Percentiles rank a stretch among this genome's conserved stretches.
phyloP scores from a whole-genome alignment of 2,329 filamentous ascomycete genomes.

The Mycosphaerella arachidis region DNA sequence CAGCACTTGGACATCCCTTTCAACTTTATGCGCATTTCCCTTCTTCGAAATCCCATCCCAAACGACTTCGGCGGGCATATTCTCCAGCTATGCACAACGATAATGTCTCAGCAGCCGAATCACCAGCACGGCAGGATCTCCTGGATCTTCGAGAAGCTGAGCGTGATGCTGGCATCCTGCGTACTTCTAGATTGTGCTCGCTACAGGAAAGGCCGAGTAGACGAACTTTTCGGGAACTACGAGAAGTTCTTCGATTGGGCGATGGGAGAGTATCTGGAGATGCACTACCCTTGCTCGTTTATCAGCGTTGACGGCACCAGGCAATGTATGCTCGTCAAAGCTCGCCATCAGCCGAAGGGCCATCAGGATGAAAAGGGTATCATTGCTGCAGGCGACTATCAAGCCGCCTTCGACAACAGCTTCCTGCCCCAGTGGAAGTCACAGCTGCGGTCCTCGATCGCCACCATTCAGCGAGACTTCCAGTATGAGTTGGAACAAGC shows the following conservation, averaged over 20 bases:
- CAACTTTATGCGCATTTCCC: conserved; percentile 48
- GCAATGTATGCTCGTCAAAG: conserved; percentile 32
- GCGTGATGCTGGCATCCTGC: conserved; percentile 49
- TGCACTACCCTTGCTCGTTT: conserved; percentile 46
- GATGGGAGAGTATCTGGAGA: conserved; percentile 42
- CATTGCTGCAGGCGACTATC: conserved; percentile 40
- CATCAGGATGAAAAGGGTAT: conserved; percentile 45
- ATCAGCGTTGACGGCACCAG: conserved; percentile 29
- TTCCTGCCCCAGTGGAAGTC: conserved; percentile 28
- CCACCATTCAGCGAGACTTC: conserved; percentile 29
- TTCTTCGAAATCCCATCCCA: conserved; percentile 43
- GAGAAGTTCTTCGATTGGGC: conserved; percentile 41
- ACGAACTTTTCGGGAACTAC: conserved; percentile 41
- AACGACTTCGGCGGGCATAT: conserved; percentile 49
- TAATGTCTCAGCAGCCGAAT: conserved; percentile 34
- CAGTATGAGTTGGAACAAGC: conserved; percentile 30
- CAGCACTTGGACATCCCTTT: conserved; percentile 44
- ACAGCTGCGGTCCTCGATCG: conserved; percentile 29
- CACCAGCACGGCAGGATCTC: conserved; percentile 28
- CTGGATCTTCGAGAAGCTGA: conserved; percentile 43
- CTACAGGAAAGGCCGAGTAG: conserved; percentile 35
- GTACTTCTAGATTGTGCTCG: conserved; percentile 47
- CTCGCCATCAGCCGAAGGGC: conserved; percentile 30
- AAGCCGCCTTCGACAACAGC: conserved; percentile 35
- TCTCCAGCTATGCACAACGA: conserved; percentile 43